Conservation (phyloP, 768 basidiomycete species). For the Boletellus ananiceps region DNA sequence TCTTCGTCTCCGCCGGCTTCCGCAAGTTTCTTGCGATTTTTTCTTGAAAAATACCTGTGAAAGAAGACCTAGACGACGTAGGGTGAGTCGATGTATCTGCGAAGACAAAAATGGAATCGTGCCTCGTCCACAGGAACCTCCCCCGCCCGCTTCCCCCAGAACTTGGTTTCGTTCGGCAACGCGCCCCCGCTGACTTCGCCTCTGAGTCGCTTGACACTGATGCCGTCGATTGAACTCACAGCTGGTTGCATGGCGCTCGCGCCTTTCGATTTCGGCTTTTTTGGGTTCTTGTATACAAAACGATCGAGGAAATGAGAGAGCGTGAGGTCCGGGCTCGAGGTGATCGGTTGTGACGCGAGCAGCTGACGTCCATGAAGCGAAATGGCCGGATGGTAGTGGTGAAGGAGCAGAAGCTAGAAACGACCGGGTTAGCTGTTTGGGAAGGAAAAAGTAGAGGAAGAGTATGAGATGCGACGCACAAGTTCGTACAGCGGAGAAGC, state of each 20-base stretch:
- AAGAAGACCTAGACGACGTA: conserved; percentile 68
- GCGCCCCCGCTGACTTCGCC: conserved; percentile 47
- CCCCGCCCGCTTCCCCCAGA: conserved; percentile 61
- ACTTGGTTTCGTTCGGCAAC: conserved; percentile 69
- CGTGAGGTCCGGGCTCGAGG: conserved; percentile 82
- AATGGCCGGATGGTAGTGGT: conserved; percentile 89
- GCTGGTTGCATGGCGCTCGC: conserved; percentile 95
- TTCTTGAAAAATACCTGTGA: conserved; percentile 81
- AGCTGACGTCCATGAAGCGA: conserved; percentile 84
- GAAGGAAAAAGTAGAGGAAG: too few relatives aligned
- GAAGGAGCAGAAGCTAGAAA: conserved; percentile 64
- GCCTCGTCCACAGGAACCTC: conserved; percentile 89
- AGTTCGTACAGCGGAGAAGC: conserved; percentile 86
- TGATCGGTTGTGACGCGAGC: conserved; percentile 64
- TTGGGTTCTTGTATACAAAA: conserved; percentile 96
- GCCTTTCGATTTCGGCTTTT: conserved; percentile 69
- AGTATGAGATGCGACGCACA: conserved; percentile 40
- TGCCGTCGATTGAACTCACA: conserved; percentile 55
- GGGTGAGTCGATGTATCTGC: neutral
- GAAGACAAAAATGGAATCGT: conserved; percentile 6
- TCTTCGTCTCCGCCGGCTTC: conserved; percentile 37
- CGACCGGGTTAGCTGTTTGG: neutral
- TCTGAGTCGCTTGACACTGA: conserved; percentile 66
- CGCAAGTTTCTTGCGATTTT: conserved; percentile 51
- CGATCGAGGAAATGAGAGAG: conserved; percentile 94